Evolutionary conservation across 805 yeast genomes (phyloP).

Genomic region (Barnettozyma populi): DNA sequence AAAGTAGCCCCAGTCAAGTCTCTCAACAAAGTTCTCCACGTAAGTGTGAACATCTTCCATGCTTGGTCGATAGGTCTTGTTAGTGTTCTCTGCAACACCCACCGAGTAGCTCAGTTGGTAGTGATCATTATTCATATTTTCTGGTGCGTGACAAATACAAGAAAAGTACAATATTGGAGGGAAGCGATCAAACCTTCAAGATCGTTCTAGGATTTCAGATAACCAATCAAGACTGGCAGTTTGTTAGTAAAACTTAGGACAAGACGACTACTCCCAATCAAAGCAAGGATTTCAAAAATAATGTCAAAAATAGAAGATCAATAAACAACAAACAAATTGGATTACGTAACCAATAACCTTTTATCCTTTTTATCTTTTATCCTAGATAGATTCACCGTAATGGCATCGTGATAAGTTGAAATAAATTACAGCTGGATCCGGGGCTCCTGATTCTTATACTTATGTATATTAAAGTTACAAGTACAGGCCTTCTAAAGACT

Average conservation of each 20-base stretch:
- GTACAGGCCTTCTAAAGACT: slow-evolving; percentile 90
- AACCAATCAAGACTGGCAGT: neutral
- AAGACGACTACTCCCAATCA: neutral
- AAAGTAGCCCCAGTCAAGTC: slow-evolving; percentile 90
- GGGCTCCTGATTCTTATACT: too few relatives aligned
- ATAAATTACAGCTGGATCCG: too few relatives aligned
- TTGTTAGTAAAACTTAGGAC: neutral
- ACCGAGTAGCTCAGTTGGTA: slow-evolving; percentile 65
- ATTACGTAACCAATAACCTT: neutral
- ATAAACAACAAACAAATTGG: neutral
- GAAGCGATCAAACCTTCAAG: too few relatives aligned
- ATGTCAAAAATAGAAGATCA: neutral
- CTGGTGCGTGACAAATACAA: neutral
- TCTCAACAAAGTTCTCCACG: slow-evolving; percentile 87
- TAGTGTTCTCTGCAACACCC: slow-evolving; percentile 90
- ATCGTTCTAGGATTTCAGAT: neutral
- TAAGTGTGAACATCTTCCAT: slow-evolving; percentile 97
- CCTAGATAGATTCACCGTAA: too few relatives aligned
- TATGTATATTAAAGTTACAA: slow-evolving; percentile 10
- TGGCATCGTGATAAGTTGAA: too few relatives aligned
- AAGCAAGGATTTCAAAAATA: neutral
- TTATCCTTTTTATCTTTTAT: too few relatives aligned
- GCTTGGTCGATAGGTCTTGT: slow-evolving; percentile 69
- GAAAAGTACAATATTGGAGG: too few relatives aligned
- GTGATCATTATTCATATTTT: slow-evolving; percentile 3